Evolutionary conservation across 257 asterid genomes (phyloP).

Genomic region (Lavandula angustifolia): DNA sequence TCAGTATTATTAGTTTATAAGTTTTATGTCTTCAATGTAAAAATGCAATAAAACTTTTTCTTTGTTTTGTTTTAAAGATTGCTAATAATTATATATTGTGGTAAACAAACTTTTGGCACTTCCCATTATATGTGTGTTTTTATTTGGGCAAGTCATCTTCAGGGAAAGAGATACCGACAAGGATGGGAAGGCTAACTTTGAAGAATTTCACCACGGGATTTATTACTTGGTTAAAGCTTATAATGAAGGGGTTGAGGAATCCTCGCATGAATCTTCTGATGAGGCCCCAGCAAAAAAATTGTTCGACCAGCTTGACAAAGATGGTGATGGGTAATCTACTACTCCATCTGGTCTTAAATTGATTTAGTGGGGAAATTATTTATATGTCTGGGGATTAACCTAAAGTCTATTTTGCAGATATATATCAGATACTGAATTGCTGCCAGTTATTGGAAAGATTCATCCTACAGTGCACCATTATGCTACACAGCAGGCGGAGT

Average conservation of each 20-base stretch:
- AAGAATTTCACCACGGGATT: conserved; percentile 88
- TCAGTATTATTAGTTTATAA: conserved; percentile 3
- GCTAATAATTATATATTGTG: conserved; percentile 5
- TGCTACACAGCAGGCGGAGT: conserved; percentile 87
- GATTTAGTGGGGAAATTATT: conserved; percentile 18
- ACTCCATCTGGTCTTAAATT: conserved; percentile 16
- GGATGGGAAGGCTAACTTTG: conserved; percentile 83
- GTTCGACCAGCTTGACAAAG: conserved; percentile 84
- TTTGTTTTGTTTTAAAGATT: not conserved
- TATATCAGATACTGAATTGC: conserved; percentile 74
- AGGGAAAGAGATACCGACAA: conserved; percentile 89
- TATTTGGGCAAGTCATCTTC: conserved; percentile 23
- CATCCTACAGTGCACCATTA: conserved; percentile 89
- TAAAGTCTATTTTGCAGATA: conserved; percentile 44
- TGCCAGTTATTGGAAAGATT: conserved; percentile 78
- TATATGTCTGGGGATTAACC: conserved; percentile 19
- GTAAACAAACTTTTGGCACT: conserved; percentile 3
- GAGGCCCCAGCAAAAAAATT: conserved; percentile 73
- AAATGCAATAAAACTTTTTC: not conserved
- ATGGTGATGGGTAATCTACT: conserved; percentile 78
- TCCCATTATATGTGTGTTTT: conserved; percentile 5
- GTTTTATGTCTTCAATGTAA: not conserved
- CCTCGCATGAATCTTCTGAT: conserved; percentile 52
- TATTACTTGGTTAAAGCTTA: conserved; percentile 77
- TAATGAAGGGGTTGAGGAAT: conserved; percentile 63